Evolutionary conservation across 1,139 yeast genomes (phyloP).

Genomic region (Entelexis sorbosivorans): DNA sequence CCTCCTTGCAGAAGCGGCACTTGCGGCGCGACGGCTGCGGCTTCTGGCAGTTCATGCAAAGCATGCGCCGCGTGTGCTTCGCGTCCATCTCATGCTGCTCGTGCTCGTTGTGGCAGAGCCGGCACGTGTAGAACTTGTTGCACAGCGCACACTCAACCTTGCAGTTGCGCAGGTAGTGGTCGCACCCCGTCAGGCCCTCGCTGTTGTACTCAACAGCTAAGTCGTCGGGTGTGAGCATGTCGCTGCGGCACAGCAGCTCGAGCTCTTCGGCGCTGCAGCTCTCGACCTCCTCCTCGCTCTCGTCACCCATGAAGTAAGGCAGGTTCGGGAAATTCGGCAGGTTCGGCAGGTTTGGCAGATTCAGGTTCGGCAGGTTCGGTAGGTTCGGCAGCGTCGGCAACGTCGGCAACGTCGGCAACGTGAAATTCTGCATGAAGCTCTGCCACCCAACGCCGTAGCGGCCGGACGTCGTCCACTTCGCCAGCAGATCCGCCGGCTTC

Average conservation of each 20-base stretch:
- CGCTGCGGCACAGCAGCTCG: constrained; percentile 9
- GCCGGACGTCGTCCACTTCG: constrained; percentile 17
- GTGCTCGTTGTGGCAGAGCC: constrained; percentile 69
- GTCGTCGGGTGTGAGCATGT: constrained; percentile 27
- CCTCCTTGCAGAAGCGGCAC: constrained; percentile 56
- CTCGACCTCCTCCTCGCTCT: constrained; percentile 8
- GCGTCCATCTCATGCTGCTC: constrained; percentile 54
- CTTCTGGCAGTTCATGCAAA: constrained; percentile 70
- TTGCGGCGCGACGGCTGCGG: constrained; percentile 64
- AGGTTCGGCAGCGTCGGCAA: not conserved
- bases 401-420: constrained; percentile 6
- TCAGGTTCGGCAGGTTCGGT: not conserved
- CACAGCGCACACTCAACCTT: constrained; percentile 75
- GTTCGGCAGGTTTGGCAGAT: not conserved
- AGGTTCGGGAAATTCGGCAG: not conserved
- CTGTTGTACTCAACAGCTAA: constrained; percentile 38
- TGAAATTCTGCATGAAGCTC: constrained; percentile 18
- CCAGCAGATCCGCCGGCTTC: constrained; percentile 20
- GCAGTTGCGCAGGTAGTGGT: constrained; percentile 74
- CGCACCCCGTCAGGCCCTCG: constrained; percentile 53
- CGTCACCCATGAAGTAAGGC: constrained; percentile 17
- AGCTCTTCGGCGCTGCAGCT: constrained; percentile 8
- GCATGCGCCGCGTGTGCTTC: constrained; percentile 50
- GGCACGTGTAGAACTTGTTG: constrained; percentile 63
- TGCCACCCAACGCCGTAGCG: constrained; percentile 14